Evolutionary conservation across 2,329 filamentous ascomycete species (phyloP).

Genomic region (Polytolypa hystricis): DNA sequence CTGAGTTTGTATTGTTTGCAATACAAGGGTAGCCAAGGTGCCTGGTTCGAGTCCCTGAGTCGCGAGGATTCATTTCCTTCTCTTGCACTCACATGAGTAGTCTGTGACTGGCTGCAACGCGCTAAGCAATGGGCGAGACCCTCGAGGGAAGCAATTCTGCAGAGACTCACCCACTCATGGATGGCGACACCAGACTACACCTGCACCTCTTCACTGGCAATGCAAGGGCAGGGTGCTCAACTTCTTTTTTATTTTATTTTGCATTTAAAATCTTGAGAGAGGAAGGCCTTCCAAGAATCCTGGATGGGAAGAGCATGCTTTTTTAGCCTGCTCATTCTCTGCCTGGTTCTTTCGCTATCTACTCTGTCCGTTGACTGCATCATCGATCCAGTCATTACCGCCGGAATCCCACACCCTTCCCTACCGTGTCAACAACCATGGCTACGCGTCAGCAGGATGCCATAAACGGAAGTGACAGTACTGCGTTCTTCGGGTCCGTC

Average conservation of each 20-base stretch:
- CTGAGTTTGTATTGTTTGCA: background rate
- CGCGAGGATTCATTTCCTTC: slow-evolving; percentile 20
- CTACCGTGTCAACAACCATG: too few species aligned
- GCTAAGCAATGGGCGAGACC: slow-evolving; percentile 43
- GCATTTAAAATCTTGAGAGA: too few species aligned
- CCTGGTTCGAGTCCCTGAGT: slow-evolving; percentile 46
- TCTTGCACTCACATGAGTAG: slow-evolving; percentile 43
- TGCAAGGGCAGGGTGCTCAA: slow-evolving; percentile 27
- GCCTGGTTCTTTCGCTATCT: too few species aligned
- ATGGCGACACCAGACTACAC: slow-evolving; percentile 46
- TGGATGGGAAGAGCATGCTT: too few species aligned
- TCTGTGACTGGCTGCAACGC: slow-evolving; percentile 41
- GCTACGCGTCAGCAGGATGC: too few species aligned
- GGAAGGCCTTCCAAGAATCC: too few species aligned
- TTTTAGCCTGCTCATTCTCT: too few species aligned
- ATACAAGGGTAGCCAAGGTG: slow-evolving; percentile 20
- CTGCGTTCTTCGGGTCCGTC: too few species aligned
- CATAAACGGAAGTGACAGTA: too few species aligned
- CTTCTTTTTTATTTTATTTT: slow-evolving; percentile 20
- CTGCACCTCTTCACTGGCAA: slow-evolving; percentile 29
- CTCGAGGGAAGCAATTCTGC: slow-evolving; percentile 51
- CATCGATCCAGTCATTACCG: too few species aligned
- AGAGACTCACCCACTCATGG: slow-evolving; percentile 44
- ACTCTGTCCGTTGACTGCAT: too few species aligned
- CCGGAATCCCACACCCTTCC: too few species aligned